Base-by-base conservation (phyloP, 2,329 filamentous ascomycete species). In the Diplocarpon mali region DNA sequence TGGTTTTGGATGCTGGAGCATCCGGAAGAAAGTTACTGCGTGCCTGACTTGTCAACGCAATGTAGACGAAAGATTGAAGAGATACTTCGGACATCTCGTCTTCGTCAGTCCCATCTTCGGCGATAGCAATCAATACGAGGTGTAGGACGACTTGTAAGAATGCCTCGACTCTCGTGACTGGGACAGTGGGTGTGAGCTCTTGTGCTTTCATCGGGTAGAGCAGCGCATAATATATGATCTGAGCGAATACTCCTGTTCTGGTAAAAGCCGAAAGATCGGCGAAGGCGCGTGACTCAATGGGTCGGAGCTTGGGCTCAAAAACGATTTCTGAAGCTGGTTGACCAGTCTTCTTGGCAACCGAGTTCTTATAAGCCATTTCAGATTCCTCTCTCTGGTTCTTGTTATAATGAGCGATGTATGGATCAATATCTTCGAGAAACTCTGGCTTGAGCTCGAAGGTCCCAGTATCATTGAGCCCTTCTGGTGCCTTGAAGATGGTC, bases 321-420 rank as follows among this genome's bases (percentile, higher is more conserved):
- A 96, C 88, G 47, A 96, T 80, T 43, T 95, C 88, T 34, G 86
- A 79, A 1, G 76, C 68, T 35, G 80, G 72, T 61, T 89, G 88
- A 14, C 89, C 88, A 0, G 83, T 87, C 65, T 85, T 88, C 66
- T 88, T 88, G 10, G 88, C 85, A 69, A 92, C 80, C 70, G 85
- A 83, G 58, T 83, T 82, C 56, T 83, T 87, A 67, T 92, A 95
- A 2, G 88, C 83, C 54, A 77, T 80, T 64, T 98, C 92, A 0
- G 90, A 87, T 62, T 98, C 92, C 60, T 98, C 92, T 40, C 92
- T 78, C 63, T 96, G 90, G 58, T 98, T 98, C 61, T 95, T 94
- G 58, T 81, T 93, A 64, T 95, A 98, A 60, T 96, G 88, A 6
- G 89, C 85, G 58, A 89, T 92, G 62, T 95, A 98, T 1, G 93